Conservation (phyloP, 2,329 filamentous ascomycete genomes). For the Ophiostoma novo-ulmi region DNA sequence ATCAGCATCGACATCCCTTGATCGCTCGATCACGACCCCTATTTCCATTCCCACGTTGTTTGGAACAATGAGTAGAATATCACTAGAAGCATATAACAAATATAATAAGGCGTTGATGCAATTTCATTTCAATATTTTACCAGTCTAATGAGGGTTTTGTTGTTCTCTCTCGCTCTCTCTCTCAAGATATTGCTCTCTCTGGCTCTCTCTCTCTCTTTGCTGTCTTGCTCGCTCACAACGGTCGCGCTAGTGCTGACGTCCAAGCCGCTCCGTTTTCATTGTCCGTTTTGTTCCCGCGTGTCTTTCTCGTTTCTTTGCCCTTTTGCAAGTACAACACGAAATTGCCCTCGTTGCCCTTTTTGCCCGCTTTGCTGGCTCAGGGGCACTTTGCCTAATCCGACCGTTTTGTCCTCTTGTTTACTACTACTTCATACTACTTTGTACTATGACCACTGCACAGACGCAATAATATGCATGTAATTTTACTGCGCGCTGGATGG, state of each 20-base stretch:
- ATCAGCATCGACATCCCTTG: background rate
- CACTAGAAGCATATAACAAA: background rate
- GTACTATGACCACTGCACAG: background rate
- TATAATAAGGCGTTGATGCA: background rate
- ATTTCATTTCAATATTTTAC: background rate
- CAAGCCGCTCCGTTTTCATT: background rate
- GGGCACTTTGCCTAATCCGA: constrained; percentile 11
- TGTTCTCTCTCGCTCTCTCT: background rate
- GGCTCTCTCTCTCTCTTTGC: too few species aligned
- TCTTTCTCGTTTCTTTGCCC: background rate
- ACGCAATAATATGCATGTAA: background rate
- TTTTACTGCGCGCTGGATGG: background rate
- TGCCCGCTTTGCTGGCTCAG: constrained; percentile 4
- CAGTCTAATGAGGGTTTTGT: background rate
- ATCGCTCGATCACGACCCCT: background rate
- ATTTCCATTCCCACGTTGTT: constrained; percentile 1
- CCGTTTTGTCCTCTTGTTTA: background rate
- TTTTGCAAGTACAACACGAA: background rate
- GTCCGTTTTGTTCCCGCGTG: background rate
- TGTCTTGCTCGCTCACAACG: background rate
- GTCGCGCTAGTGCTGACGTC: background rate
- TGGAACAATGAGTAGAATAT: background rate
- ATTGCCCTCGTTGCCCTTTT: constrained; percentile 1
- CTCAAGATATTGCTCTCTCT: background rate
- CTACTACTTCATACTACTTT: too few species aligned